Base-by-base conservation (phyloP, 331 rosid species). In the Acacia concinna region DNA sequence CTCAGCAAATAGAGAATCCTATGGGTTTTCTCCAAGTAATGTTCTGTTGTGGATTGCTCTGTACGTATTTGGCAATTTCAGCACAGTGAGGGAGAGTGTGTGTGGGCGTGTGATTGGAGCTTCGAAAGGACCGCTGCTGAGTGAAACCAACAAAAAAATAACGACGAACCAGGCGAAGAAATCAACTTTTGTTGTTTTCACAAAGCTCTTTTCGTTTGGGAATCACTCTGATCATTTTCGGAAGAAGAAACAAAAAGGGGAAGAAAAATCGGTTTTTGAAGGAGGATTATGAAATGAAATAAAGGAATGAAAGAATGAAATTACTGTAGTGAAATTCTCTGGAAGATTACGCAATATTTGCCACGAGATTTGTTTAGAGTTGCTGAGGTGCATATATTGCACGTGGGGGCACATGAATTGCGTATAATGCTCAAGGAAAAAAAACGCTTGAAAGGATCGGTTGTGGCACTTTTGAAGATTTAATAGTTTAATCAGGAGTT, bases 331-430 rank as follows among this genome's bases (percentile, higher is more conserved):
- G 17, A 56, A 21, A 8, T 60, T 30, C n/a, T 13, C 3, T 12
- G 67, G n/a, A 64, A 13, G 81, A 73, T 75, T 28, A 77, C 57
- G 81, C 51, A 23, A 72, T 84, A 80, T 77, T 79, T 35, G 43
- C 81, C 78, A 76, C 77, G 81, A 68, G 85, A 83, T 77, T 72
- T 54, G 75, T 34, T 56, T 17, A 5, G 56, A 64, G 79, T 18
- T 66, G 68, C 18, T 32, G 64, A 14, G 40, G 74, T 46, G 31
- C 57, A 6, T 41, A 6, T 41, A 27, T 70, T 74, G 65, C 74
- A 52, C 69, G 83, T 71, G 82, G 76, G 78, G 13, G 21, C 21
- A 23, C 4, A 41, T 4, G 27, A 52, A 54, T 7, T 54, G 63
- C 11, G 63, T 56, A 31, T 8, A 18, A 56, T 60, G 8, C 65